Percentiles rank a stretch among this genome's conserved stretches.
Conservation (phyloP, 345 rosid genomes). For the Salix arbutifolia region DNA sequence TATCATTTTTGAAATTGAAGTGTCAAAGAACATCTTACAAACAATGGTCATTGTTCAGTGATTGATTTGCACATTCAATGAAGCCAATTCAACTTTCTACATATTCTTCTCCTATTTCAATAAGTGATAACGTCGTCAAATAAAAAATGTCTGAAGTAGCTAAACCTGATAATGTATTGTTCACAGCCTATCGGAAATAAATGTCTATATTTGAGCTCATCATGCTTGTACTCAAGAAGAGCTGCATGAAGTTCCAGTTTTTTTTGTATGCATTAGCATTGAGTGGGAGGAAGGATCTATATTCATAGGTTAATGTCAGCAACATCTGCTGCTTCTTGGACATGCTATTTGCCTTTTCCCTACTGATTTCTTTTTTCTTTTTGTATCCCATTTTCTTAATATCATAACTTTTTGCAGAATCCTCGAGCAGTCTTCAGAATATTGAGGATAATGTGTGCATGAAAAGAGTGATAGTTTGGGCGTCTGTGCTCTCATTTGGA, state of each 20-base stretch:
- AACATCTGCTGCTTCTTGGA: not conserved
- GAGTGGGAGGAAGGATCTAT: not conserved
- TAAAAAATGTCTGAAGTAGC: not conserved
- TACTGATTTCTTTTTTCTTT: not conserved
- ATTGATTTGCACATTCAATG: not conserved
- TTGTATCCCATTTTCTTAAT: not conserved
- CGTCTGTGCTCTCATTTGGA: slow-evolving; percentile 42
- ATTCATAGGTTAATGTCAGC: not conserved
- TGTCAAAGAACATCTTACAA: not conserved
- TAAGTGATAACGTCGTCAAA: not conserved
- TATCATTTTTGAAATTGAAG: not conserved
- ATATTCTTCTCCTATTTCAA: not conserved
- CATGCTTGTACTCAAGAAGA: slow-evolving; percentile 1
- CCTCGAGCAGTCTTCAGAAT: slow-evolving; percentile 28
- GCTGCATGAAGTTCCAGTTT: not conserved
- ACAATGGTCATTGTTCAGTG: not conserved
- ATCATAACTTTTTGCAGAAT: slow-evolving; percentile 33
- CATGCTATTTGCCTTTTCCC: not conserved
- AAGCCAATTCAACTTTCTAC: slow-evolving; percentile 2
- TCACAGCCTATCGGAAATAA: not conserved
- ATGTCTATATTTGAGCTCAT: not conserved
- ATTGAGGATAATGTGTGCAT: slow-evolving; percentile 24
- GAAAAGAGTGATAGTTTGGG: slow-evolving; percentile 41
- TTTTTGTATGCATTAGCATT: not conserved
- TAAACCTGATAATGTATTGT: not conserved